Evolutionary conservation across 1,284 basidiomycete genomes (phyloP).

Genomic region (Austroboletus niveus): DNA sequence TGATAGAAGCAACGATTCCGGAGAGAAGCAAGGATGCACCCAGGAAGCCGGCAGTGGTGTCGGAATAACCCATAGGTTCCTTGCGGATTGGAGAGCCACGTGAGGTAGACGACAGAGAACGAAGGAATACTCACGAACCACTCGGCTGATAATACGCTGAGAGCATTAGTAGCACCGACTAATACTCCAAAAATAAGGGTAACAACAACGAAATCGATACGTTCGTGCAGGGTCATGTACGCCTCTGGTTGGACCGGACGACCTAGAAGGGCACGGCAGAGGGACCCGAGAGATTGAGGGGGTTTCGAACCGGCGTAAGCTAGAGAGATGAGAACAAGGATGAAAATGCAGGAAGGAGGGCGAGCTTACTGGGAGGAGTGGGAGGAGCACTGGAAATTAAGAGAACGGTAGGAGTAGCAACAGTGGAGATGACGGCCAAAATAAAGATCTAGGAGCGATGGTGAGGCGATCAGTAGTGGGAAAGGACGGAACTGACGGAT

Average conservation of each 20-base stretch:
- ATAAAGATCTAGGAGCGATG: slow-evolving; percentile 54
- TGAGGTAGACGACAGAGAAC: neutral
- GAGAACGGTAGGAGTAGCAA: slow-evolving; percentile 51
- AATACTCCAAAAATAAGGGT: slow-evolving; percentile 59
- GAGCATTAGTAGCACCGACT: slow-evolving; percentile 55
- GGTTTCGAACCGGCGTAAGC: slow-evolving; percentile 64
- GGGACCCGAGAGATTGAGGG: slow-evolving; percentile 50
- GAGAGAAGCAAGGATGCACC: slow-evolving; percentile 66
- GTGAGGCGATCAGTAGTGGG: neutral
- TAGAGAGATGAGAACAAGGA: slow-evolving; percentile 25
- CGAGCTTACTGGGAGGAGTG: slow-evolving; percentile 66
- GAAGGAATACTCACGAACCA: slow-evolving; percentile 50
- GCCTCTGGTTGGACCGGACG: slow-evolving; percentile 40
- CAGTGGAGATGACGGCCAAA: slow-evolving; percentile 69
- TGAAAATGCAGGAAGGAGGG: neutral
- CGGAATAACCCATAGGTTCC: slow-evolving; percentile 73
- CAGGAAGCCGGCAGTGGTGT: slow-evolving; percentile 61
- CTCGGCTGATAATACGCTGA: slow-evolving; percentile 64
- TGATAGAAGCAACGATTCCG: slow-evolving; percentile 63
- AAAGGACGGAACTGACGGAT: slow-evolving; percentile 46
- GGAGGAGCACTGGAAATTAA: slow-evolving; percentile 61
- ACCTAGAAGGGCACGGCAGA: slow-evolving; percentile 58
- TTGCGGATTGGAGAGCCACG: slow-evolving; percentile 22
- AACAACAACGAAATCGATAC: slow-evolving; percentile 66
- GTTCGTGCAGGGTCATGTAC: slow-evolving; percentile 60